Evolutionary conservation across 2,329 filamentous ascomycete species (phyloP).

Genomic region (Colletotrichum destructivum): DNA sequence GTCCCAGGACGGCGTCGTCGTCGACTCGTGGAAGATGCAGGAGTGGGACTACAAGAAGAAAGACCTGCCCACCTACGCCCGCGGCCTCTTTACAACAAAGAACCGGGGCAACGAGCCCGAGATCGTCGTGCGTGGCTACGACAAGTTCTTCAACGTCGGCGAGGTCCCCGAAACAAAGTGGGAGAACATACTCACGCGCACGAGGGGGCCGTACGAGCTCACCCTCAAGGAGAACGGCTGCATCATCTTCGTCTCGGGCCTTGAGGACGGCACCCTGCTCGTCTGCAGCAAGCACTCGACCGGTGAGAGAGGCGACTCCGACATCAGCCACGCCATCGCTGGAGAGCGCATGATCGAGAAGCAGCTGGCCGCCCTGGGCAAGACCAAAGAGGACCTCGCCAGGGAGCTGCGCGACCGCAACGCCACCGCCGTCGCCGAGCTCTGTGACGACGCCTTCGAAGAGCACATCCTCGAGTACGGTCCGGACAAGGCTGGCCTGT

Average conservation of each 20-base stretch:
- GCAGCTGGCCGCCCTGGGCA: slow-evolving; percentile 84
- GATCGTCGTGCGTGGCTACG: slow-evolving; percentile 91
- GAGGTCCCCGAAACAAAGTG: slow-evolving; percentile 89
- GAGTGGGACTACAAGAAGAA: slow-evolving; percentile 96
- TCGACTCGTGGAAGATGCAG: slow-evolving; percentile 93
- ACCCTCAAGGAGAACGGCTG: slow-evolving; percentile 99
- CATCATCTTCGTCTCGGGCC: slow-evolving; percentile 95
- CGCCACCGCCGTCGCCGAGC: slow-evolving; percentile 93
- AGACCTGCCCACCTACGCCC: slow-evolving; percentile 90
- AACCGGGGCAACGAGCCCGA: slow-evolving; percentile 76
- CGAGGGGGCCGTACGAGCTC: slow-evolving; percentile 91
- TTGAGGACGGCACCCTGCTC: slow-evolving; percentile 89
- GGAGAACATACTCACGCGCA: slow-evolving; percentile 82
- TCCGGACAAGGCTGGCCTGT: slow-evolving; percentile 87
- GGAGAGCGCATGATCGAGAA: slow-evolving; percentile 87
- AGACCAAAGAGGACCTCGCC: slow-evolving; percentile 84
- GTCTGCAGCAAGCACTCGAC: slow-evolving; percentile 99
- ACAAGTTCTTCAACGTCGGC: slow-evolving; percentile 97
- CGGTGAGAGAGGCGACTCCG: slow-evolving; percentile 79
- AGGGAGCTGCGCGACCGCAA: slow-evolving; percentile 83
- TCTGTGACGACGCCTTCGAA: slow-evolving; percentile 96
- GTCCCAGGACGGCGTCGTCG: slow-evolving; percentile 75
- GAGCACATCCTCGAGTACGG: slow-evolving; percentile 96
- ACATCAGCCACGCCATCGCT: slow-evolving; percentile 85
- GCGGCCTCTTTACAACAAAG: slow-evolving; percentile 91